Evolutionary conservation across 257 asterid species (phyloP), one percentile per base, ranked within the genome.

Genomic region (Henckelia pumila): DNA sequence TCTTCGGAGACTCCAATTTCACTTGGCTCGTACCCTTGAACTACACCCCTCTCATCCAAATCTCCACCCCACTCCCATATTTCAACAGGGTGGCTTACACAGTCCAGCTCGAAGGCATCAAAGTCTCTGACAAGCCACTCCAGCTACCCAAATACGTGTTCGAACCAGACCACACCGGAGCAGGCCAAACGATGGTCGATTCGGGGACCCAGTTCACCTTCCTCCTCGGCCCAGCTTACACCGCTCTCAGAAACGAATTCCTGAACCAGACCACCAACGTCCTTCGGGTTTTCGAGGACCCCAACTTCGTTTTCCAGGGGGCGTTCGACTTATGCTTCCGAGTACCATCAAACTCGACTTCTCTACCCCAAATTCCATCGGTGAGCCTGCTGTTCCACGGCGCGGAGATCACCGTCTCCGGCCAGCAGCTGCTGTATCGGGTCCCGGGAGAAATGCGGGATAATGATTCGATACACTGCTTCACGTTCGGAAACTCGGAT

Each of bases 111-210:
- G 91, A 88, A 80, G 98, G 98, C 20, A 93, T 93, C 37, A 79
- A 63, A 70, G 97, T 93, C 33, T 70, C 84, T 3, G 64, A 81
- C 9, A 86, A 80, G 5, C 25, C 76, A 3, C 75, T 93, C 1
- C 85, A 78, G 0, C 22, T 93, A 21, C 92, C 98, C 5, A 81
- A 85, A 10, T 86, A 95, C 64, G 65, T 86, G 25, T 84, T 85
- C 72, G 88, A 69, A 75, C 98, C 98, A 57, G 97, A 93, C 37
- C 97, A 90, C 23, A 90, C 96, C 7, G 97, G 98, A 16, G 96
- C 98, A 77, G 98, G 98, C 61, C 98, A 93, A 44, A 90, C 97
- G 67, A 90, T 93, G 95, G 95, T 90, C 5, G 98, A 93, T 67
- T 93, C 97, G 22, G 98, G 98, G 19, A 93, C 98, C 60, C 98